Percentiles rank a stretch among this genome's conserved stretches.
Evolutionary conservation across 2,329 filamentous ascomycete genomes (phyloP).

Genomic region (Eutypa lata): DNA sequence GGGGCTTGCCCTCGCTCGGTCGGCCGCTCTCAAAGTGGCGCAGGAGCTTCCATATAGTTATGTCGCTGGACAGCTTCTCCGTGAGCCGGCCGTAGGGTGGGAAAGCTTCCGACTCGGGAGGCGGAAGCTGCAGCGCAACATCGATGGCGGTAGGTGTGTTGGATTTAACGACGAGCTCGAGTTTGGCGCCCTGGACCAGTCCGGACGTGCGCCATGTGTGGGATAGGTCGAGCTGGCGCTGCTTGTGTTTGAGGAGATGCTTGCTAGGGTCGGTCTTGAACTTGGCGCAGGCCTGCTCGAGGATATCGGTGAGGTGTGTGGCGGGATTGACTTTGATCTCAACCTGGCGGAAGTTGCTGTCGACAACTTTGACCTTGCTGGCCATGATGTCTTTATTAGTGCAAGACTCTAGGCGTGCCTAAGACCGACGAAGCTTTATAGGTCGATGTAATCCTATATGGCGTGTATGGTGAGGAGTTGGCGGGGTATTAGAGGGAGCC

Average conservation of each 20-base stretch:
- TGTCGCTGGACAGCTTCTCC: slow-evolving; percentile 84
- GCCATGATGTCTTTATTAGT: slow-evolving; percentile 56
- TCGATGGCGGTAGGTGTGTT: slow-evolving; percentile 82
- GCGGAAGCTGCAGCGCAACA: slow-evolving; percentile 82
- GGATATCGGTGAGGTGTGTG: slow-evolving; percentile 79
- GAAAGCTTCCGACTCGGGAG: slow-evolving; percentile 61
- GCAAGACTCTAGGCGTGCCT: slow-evolving; percentile 2
- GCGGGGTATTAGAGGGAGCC: neutral
- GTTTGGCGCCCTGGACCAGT: slow-evolving; percentile 79
- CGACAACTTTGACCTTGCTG: slow-evolving; percentile 84
- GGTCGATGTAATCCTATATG: neutral
- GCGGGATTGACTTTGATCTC: slow-evolving; percentile 80
- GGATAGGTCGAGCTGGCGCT: slow-evolving; percentile 82
- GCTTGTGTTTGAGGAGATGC: slow-evolving; percentile 83
- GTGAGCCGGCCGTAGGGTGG: slow-evolving; percentile 65
- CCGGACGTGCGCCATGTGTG: slow-evolving; percentile 80
- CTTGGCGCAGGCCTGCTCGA: slow-evolving; percentile 84
- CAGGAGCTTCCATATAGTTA: slow-evolving; percentile 83
- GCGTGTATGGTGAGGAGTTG: slow-evolving; percentile 1
- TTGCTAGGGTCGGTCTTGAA: slow-evolving; percentile 69
- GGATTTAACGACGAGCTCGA: slow-evolving; percentile 86
- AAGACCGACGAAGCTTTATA: neutral
- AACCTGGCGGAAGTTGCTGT: slow-evolving; percentile 72
- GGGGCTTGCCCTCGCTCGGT: slow-evolving; percentile 54
- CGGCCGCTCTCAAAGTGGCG: slow-evolving; percentile 83